Evolutionary conservation across 148 eudicot genomes (phyloP), one percentile per base, ranked within the genome.

Genomic region (Rhododendron mucronatum): DNA sequence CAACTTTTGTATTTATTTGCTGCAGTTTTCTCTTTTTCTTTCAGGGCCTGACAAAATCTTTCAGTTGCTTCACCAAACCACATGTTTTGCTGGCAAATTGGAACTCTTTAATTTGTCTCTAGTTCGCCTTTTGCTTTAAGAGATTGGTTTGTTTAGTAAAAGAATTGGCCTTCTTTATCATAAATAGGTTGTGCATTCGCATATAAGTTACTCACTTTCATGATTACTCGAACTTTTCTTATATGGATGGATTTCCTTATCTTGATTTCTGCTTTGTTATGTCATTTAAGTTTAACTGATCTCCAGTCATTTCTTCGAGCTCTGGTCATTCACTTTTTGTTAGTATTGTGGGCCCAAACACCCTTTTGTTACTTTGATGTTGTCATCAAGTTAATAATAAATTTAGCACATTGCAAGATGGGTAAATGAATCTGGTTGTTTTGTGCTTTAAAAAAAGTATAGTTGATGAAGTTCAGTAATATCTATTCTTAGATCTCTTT

Each of bases 31-130:
- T 33, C 41, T 71, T 33, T 14, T 33, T 33, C 20, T 14, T 47
- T 78, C 18, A 51, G 30, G n/a, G 1, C 28, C 45, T 15, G 16
- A 41, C 16, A 47, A 39, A 67, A 5, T 28, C 21, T 45, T 67
- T 83, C 59, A 26, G 26, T 30, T 83, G 85, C 26, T 83, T 69
- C 78, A 45, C 61, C 41, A 83, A 67, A 69, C 61, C 35, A 41
- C 44, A 14, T 63, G 15, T 44, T 44, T 4, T n/a, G 75, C 67
- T 45, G 10, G 35, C 3, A n/a, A 39, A 59, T 37, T 61, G 5
- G 13, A 63, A 82, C 30, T 82, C 47, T 39, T 71, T 5, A 83
- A 33, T 61, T 13, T 30, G 8, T 47, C 7, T 83, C 57, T 69
- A 45, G 3, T 47, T 26, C 14, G 37, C 51, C 47, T 35, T 67